Evolutionary conservation across 2,329 filamentous ascomycete species (phyloP).

Genomic region (Botrytis fabae): DNA sequence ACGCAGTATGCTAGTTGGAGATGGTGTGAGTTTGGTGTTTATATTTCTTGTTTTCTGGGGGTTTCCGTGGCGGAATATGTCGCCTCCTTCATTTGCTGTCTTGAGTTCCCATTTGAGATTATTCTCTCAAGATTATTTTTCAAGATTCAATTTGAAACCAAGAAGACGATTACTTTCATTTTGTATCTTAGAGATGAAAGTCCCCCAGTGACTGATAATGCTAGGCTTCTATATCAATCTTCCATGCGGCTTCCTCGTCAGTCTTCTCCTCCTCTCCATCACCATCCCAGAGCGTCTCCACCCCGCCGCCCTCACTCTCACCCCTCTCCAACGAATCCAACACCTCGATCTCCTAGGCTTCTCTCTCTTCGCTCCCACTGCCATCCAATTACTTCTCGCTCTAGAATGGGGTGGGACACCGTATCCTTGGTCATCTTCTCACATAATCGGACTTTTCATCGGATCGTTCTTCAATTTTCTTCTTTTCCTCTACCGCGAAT

Average conservation of each 20-base stretch:
- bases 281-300: conserved; percentile 35
- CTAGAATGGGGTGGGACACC: conserved; percentile 40
- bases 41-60: too few relatives aligned
- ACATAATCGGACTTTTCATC: conserved; percentile 34
- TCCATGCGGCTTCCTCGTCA: conserved; percentile 43
- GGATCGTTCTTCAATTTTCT: conserved; percentile 35
- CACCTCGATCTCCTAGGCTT: conserved; percentile 42
- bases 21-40: too few relatives aligned
- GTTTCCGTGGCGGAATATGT: too few relatives aligned
- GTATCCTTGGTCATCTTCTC: conserved; percentile 37
- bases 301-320: not conserved
- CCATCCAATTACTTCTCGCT: conserved; percentile 42
- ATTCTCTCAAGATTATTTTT: not conserved
- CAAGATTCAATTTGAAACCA: not conserved
- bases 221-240: conserved; percentile 45
- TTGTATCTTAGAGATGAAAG: conserved; percentile 36
- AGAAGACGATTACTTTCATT: conserved; percentile 30
- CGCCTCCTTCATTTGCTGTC: conserved; percentile 41
- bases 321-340: conserved; percentile 20
- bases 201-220: not conserved
- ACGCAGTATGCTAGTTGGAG: too few relatives aligned
- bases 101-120: conserved; percentile 39
- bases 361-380: conserved; percentile 39
- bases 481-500: conserved; percentile 30
- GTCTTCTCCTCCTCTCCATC: conserved; percentile 43